Evolutionary conservation across 1,139 yeast species (phyloP).

Genomic region (Blastobotrys petasosporus): DNA sequence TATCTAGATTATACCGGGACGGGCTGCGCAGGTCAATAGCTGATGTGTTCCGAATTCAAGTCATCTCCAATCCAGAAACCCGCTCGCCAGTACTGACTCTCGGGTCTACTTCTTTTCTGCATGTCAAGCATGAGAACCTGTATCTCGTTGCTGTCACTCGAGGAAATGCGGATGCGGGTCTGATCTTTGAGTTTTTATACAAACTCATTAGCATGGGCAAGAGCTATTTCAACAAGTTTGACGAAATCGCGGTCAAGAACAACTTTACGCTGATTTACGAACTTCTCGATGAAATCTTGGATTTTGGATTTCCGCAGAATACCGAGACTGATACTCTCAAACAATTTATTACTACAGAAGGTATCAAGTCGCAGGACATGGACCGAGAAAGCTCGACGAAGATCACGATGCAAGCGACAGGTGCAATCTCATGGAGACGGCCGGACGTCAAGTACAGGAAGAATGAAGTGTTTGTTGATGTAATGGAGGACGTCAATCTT

Average conservation of each 20-base stretch:
- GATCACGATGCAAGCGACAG: constrained; percentile 38
- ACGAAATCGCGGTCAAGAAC: constrained; percentile 46
- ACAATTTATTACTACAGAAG: constrained; percentile 36
- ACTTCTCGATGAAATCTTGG: constrained; percentile 67
- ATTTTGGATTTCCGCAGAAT: constrained; percentile 76
- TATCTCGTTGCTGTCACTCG: constrained; percentile 87
- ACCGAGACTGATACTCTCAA: constrained; percentile 51
- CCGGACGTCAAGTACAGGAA: constrained; percentile 70
- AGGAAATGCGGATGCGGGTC: constrained; percentile 79
- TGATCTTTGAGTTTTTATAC: constrained; percentile 72
- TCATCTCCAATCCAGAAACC: constrained; percentile 54
- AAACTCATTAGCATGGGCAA: constrained; percentile 45
- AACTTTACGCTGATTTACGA: constrained; percentile 70
- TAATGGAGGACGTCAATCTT: constrained; percentile 67
- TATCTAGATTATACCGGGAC: constrained; percentile 66
- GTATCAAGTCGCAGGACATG: constrained; percentile 18
- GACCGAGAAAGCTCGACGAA: constrained; percentile 27
- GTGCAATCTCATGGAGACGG: constrained; percentile 62
- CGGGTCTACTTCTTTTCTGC: constrained; percentile 88
- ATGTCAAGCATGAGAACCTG: constrained; percentile 60
- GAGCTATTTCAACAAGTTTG: constrained; percentile 37
- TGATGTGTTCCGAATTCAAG: constrained; percentile 90
- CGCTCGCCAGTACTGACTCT: constrained; percentile 67
- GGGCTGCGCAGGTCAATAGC: constrained; percentile 66
- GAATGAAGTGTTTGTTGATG: constrained; percentile 74